These are phyloP conservation scores for Malus sylvestris DNA, from an alignment of 306 rosid genomes.

Conservation along the genomic window DNA sequence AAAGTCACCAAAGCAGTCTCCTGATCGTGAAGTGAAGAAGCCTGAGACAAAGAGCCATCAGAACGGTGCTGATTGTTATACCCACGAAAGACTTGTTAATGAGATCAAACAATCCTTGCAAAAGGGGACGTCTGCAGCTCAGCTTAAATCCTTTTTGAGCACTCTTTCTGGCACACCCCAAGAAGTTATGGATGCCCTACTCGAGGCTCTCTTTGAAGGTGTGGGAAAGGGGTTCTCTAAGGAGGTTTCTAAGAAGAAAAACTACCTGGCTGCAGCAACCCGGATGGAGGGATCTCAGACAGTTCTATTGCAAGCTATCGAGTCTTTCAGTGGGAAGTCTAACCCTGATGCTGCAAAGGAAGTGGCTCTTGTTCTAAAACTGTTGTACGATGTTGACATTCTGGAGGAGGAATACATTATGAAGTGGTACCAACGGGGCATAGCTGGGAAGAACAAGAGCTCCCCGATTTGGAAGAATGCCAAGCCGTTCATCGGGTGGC, in stretches of 20 bases:
- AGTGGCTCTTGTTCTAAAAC: slow-evolving; percentile 46
- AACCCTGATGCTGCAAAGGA: slow-evolving; percentile 39
- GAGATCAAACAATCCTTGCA: slow-evolving; percentile 43
- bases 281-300: slow-evolving; percentile 39
- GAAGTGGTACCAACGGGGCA: slow-evolving; percentile 45
- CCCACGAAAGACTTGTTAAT: slow-evolving; percentile 16
- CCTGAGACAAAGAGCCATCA: slow-evolving; percentile 6
- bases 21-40: slow-evolving; percentile 23
- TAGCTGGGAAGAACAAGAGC: slow-evolving; percentile 23
- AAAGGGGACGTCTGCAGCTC: slow-evolving; percentile 26
- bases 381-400: slow-evolving; percentile 36
- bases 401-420: slow-evolving; percentile 39
- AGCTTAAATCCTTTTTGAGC: slow-evolving; percentile 41
- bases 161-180: slow-evolving; percentile 46
- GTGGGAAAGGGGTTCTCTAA: slow-evolving; percentile 55
- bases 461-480: slow-evolving; percentile 39
- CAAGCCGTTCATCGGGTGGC: slow-evolving; percentile 60
- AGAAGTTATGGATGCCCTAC: slow-evolving; percentile 42
- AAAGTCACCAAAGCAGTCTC: slow-evolving; percentile 33
- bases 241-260: slow-evolving; percentile 46
- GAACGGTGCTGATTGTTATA: slow-evolving; percentile 21
- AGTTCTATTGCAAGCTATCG: slow-evolving; percentile 31
- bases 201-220: slow-evolving; percentile 46
- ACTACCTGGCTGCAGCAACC: slow-evolving; percentile 34
- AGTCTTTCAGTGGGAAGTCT: slow-evolving; percentile 29